Evolutionary conservation across 805 yeast genomes (phyloP), one percentile per base, ranked within the genome.

Genomic region (Kuraishia hungarica): DNA sequence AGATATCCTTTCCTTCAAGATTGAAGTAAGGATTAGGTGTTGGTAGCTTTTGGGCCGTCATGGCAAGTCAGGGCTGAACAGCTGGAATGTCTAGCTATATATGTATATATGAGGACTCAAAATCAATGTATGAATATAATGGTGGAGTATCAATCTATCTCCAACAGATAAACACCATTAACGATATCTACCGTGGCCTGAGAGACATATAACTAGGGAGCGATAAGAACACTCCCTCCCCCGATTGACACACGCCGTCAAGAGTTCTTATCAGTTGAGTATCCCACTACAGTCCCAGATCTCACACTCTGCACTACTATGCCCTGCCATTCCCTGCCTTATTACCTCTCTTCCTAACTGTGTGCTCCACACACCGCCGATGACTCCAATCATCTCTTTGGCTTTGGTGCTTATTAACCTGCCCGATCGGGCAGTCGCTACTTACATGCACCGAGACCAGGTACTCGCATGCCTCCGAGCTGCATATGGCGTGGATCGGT

Each of bases 1-100:
- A 94, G 51, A 94, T 92, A 69, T 94, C 99, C 65, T 91, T 89
- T 50, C 86, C 83, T n/a, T 83, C 82, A 46, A 84, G 77, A 52
- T 83, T 77, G 71, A 87, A 87, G 67, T 87, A 86, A 0, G 86
- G 85, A 62, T 84, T 84, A 63, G 80, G 83, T 52, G 73, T 63
- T 10, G 49, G 49, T 22, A 47, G 21, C 43, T 35, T 35, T 13
- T 10, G n/a, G n/a, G 11, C 17, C 3, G 43, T 13, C 17, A 35
- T 35, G n/a, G n/a, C n/a, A n/a, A n/a, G n/a, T n/a, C n/a, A n/a
- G n/a, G n/a, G n/a, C n/a, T n/a, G n/a, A n/a, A n/a, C n/a, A n/a
- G n/a, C n/a, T n/a, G n/a, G n/a, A n/a, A n/a, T n/a, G n/a, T n/a
- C n/a, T n/a, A n/a, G n/a, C n/a, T n/a, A n/a, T n/a, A n/a, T n/a